Evolutionary conservation across 371 early-diverging fungal species (phyloP).

Genomic region (Parasitella parasitica): DNA sequence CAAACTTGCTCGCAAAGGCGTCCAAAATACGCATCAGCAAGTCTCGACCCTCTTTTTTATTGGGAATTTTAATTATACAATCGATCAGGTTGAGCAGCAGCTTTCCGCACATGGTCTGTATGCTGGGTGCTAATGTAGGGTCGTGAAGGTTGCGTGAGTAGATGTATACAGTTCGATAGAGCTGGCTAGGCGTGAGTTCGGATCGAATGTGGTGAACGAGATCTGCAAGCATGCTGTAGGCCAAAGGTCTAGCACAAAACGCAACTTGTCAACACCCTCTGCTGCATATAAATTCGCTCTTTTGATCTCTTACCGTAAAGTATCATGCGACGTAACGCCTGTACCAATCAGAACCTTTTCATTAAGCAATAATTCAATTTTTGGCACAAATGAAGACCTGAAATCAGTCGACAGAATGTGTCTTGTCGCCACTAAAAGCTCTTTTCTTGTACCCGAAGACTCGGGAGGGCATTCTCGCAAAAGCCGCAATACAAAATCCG

Average conservation of each 20-base stretch:
- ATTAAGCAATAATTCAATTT: constrained; percentile 86
- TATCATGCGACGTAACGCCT: constrained; percentile 92
- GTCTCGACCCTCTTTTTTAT: constrained; percentile 65
- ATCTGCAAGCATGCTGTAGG: constrained; percentile 94
- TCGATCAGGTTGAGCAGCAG: constrained; percentile 89
- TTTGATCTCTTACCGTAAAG: constrained; percentile 73
- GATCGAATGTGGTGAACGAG: constrained; percentile 91
- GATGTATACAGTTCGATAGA: constrained; percentile 81
- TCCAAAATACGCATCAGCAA: constrained; percentile 86
- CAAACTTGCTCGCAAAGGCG: constrained; percentile 78
- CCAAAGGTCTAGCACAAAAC: constrained; percentile 79
- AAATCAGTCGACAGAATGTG: constrained; percentile 94
- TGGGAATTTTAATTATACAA: constrained; percentile 72
- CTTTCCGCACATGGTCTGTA: constrained; percentile 96
- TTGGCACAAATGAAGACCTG: constrained; percentile 80
- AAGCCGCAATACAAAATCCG: constrained; percentile 84
- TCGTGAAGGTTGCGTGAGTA: constrained; percentile 93
- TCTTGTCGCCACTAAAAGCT: constrained; percentile 91
- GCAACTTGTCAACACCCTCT: no score
- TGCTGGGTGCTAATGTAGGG: constrained; percentile 80
- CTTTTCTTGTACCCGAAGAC: constrained; percentile 90
- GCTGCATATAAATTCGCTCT: no score
- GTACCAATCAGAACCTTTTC: constrained; percentile 91
- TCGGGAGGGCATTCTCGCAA: constrained; percentile 94
- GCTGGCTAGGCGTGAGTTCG: constrained; percentile 78